These are phyloP conservation scores for Lactarius trivialis DNA, from an alignment of 768 basidiomycete genomes.

Conservation along the genomic window DNA sequence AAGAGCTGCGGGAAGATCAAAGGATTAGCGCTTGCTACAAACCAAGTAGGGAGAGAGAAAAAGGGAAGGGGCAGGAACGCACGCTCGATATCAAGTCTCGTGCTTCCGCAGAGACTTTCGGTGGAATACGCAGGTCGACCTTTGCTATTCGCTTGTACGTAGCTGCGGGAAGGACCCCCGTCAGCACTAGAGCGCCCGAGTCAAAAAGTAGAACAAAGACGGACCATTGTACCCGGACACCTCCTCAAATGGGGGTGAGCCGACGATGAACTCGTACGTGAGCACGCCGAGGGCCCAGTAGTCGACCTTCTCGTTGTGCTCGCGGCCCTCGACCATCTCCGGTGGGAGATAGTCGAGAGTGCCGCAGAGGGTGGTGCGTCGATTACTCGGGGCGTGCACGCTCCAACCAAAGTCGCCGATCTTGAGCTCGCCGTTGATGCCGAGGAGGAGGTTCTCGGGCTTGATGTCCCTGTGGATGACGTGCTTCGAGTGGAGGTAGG, in stretches of 20 bases:
- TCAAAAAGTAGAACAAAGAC: constrained; percentile 24
- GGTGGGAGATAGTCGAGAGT: constrained; percentile 96
- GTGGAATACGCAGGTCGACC: constrained; percentile 61
- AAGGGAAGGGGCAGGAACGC: not conserved
- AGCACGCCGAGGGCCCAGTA: constrained; percentile 97
- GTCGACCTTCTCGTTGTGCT: constrained; percentile 88
- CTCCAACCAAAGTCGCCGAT: constrained; percentile 99
- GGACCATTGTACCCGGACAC: constrained; percentile 66
- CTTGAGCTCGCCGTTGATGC: constrained; percentile 94
- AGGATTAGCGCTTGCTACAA: constrained; percentile 12
- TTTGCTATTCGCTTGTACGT: constrained; percentile 86
- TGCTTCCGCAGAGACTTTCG: constrained; percentile 38
- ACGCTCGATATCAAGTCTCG: constrained; percentile 43
- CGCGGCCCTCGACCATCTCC: constrained; percentile 94
- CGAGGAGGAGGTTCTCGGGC: constrained; percentile 92
- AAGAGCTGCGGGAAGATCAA: constrained; percentile 54
- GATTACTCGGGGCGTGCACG: constrained; percentile 89
- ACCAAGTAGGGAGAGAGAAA: not conserved
- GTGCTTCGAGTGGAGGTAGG: constrained; percentile 89
- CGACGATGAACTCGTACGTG: constrained; percentile 89
- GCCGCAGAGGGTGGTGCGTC: constrained; percentile 87
- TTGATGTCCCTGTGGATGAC: constrained; percentile 99
- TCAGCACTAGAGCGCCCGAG: constrained; percentile 9
- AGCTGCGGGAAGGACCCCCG: constrained; percentile 38
- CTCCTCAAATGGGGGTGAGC: constrained; percentile 84